Evolutionary conservation across 352 stramenopile genomes (phyloP).

Genomic region (Pythium plurisporium): DNA sequence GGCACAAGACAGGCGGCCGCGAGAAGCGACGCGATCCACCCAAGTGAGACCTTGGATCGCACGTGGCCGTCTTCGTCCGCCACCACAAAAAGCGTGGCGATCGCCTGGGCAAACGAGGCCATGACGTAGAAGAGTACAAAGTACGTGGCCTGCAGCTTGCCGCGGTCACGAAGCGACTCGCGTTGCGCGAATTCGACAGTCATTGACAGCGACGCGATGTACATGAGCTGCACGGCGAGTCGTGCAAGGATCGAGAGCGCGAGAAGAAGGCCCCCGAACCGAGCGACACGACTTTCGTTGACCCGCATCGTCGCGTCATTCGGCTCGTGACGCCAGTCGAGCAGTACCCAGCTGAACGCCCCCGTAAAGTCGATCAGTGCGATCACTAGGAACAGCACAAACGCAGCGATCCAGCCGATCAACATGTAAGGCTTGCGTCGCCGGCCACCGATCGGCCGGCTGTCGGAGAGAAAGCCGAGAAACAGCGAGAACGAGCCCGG

Average conservation of each 20-base stretch:
- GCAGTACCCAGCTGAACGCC: background rate
- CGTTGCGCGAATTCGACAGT: slow-evolving; percentile 25
- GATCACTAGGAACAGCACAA: slow-evolving; percentile 3
- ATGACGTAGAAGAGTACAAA: slow-evolving; percentile 40
- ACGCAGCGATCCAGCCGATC: slow-evolving; percentile 32
- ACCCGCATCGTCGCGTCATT: background rate
- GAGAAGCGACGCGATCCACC: slow-evolving; percentile 18
- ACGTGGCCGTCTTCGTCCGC: slow-evolving; percentile 15
- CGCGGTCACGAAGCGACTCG: slow-evolving; percentile 18
- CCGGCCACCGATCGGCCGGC: slow-evolving; percentile 81
- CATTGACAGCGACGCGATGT: slow-evolving; percentile 22
- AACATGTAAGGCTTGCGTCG: slow-evolving; percentile 90
- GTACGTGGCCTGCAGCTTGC: slow-evolving; percentile 28
- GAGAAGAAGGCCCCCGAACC: slow-evolving; percentile 1
- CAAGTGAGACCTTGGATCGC: slow-evolving; percentile 23
- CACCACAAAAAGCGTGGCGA: slow-evolving; percentile 27
- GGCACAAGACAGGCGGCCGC: slow-evolving; percentile 15
- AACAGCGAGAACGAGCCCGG: slow-evolving; percentile 71
- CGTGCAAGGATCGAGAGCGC: slow-evolving; percentile 30
- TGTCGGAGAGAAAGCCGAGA: slow-evolving; percentile 85
- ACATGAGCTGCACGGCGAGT: slow-evolving; percentile 25
- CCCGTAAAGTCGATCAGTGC: slow-evolving; percentile 9
- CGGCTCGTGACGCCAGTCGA: slow-evolving; percentile 3
- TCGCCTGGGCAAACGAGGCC: slow-evolving; percentile 22
- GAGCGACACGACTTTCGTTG: background rate